phyloP scores from a whole-genome alignment of 108 stramenopile species.

The Parietichytrium sp. region DNA sequence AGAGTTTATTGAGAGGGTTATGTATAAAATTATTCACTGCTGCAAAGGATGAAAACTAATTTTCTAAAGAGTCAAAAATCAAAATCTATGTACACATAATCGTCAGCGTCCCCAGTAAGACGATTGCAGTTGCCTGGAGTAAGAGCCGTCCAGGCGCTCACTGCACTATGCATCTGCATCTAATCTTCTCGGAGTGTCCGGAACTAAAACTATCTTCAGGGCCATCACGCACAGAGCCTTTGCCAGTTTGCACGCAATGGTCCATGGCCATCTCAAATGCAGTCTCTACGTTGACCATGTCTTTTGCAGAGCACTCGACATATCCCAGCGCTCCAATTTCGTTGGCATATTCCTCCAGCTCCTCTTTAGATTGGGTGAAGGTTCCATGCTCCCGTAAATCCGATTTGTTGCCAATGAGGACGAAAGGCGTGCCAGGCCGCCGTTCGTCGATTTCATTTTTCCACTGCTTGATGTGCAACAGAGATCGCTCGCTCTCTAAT shows the following conservation, averaged over 20 bases:
- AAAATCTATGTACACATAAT: too few relatives aligned
- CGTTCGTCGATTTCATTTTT: slow-evolving; percentile 55
- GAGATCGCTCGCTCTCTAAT: slow-evolving; percentile 50
- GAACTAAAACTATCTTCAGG: too few relatives aligned
- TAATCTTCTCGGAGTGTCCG: too few relatives aligned
- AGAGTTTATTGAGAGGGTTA: too few relatives aligned
- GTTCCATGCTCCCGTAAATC: slow-evolving; percentile 49
- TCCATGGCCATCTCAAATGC: slow-evolving; percentile 1
- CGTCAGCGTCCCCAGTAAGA: too few relatives aligned
- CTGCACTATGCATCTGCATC: too few relatives aligned
- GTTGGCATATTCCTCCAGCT: slow-evolving; percentile 53
- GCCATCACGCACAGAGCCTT: too few relatives aligned
- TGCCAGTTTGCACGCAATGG: neutral
- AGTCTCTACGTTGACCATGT: slow-evolving; percentile 19
- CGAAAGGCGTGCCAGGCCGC: slow-evolving; percentile 63
- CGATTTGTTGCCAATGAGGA: slow-evolving; percentile 63
- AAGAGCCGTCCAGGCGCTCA: too few relatives aligned
- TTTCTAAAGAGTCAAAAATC: too few relatives aligned
- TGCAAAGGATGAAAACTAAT: too few relatives aligned
- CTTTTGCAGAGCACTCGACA: slow-evolving; percentile 61
- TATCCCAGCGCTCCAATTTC: slow-evolving; percentile 60
- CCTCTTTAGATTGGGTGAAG: slow-evolving; percentile 46
- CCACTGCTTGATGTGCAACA: slow-evolving; percentile 68
- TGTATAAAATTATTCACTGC: too few relatives aligned
- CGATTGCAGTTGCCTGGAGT: too few relatives aligned